Conservation (phyloP, 306 rosid species). For the Nissolia schottii region DNA sequence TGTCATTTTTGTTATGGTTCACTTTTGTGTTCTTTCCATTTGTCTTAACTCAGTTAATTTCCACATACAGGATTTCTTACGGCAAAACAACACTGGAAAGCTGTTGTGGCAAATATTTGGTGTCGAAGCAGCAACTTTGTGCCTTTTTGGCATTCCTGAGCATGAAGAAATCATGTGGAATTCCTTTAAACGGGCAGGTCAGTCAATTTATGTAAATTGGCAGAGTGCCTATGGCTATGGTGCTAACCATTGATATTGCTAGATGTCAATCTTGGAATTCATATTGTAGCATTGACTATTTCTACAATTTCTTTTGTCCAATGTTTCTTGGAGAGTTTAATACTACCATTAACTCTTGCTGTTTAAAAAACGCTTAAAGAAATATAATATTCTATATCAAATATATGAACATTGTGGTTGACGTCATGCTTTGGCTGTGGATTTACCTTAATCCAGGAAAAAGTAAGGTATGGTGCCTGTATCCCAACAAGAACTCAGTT, state of each 20-base stretch:
- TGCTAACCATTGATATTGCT: background rate
- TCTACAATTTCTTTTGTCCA: conserved; percentile 3
- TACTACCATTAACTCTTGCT: background rate
- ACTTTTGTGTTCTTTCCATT: background rate
- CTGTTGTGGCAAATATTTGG: conserved; percentile 87
- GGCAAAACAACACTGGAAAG: conserved; percentile 95
- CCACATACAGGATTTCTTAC: conserved; percentile 72
- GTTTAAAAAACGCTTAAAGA: background rate
- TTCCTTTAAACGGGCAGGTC: conserved; percentile 78
- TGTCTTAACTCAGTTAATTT: background rate
- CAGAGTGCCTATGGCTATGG: conserved; percentile 7
- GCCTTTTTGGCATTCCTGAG: conserved; percentile 78
- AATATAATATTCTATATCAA: background rate
- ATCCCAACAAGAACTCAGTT: conserved; percentile 69
- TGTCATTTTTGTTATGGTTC: background rate
- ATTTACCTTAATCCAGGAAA: conserved; percentile 49
- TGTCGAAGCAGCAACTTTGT: conserved; percentile 69
- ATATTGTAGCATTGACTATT: background rate
- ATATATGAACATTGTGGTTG: conserved; percentile 7
- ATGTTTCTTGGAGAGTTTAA: background rate
- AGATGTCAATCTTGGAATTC: background rate
- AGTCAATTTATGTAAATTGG: conserved; percentile 12
- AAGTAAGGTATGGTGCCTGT: conserved; percentile 80
- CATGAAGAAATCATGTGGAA: conserved; percentile 93
- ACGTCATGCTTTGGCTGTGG: background rate